Evolutionary conservation across 768 basidiomycete genomes (phyloP).

Genomic region (Pleurotus citrinopileatus): DNA sequence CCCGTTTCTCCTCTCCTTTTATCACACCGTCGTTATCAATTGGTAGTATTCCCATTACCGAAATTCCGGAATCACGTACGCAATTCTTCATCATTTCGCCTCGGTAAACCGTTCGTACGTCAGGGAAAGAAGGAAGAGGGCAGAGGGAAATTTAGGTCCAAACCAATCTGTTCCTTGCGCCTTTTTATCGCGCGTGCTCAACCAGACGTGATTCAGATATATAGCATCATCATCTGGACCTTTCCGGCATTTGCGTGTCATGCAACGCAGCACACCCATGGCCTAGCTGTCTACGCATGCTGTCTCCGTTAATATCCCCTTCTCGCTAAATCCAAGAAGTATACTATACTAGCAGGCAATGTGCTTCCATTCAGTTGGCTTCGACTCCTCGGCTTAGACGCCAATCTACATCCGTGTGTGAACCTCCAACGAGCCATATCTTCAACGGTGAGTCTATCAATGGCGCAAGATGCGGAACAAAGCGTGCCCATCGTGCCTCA

Average conservation of each 20-base stretch:
- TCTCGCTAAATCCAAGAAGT: background rate
- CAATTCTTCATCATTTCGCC: background rate
- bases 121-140: slow-evolving; percentile 1
- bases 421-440: too few relatives aligned
- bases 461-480: too few relatives aligned
- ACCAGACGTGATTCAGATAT: slow-evolving; percentile 6
- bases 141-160: background rate
- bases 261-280: background rate
- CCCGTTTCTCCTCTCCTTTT: background rate
- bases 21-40: slow-evolving; percentile 7
- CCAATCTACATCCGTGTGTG: too few relatives aligned
- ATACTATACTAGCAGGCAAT: background rate
- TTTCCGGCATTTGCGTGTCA: background rate
- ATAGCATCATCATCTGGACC: slow-evolving; percentile 7
- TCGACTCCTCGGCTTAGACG: background rate
- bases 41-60: slow-evolving; percentile 1
- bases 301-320: background rate
- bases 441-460: too few relatives aligned
- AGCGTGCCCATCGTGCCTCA: too few relatives aligned
- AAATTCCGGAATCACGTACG: background rate
- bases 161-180: slow-evolving; percentile 8
- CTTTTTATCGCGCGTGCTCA: slow-evolving; percentile 5
- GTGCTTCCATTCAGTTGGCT: background rate
- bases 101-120: background rate
- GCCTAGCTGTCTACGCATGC: background rate